Conservation (phyloP, 345 rosid genomes). For the Eucalyptus viminalis region DNA sequence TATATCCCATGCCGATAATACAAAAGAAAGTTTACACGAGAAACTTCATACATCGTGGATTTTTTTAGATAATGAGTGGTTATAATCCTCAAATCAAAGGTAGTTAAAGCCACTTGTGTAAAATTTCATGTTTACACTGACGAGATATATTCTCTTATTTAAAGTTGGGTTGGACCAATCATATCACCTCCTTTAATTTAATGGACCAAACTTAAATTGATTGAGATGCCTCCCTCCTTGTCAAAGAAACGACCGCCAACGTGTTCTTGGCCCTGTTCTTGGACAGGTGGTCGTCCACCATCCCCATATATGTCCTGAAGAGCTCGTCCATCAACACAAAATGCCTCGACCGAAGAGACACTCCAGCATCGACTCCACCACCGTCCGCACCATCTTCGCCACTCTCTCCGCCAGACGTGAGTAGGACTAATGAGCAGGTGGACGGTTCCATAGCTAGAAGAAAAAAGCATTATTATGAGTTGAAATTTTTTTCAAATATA, state of each 20-base stretch:
- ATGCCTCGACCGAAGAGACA: conserved; percentile 25
- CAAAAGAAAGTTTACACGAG: background rate
- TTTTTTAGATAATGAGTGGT: background rate
- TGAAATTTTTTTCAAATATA: too few relatives aligned
- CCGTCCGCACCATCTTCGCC: conserved; percentile 53
- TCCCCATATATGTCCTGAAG: background rate
- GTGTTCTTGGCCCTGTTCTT: conserved; percentile 11
- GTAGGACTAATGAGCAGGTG: background rate
- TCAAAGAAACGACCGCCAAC: conserved; percentile 26
- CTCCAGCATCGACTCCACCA: conserved; percentile 55
- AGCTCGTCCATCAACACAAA: conserved; percentile 6
- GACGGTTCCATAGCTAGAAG: too few relatives aligned
- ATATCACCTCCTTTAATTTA: background rate
- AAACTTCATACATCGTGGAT: background rate
- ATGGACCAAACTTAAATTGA: background rate
- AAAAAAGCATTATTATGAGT: background rate
- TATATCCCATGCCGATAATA: background rate
- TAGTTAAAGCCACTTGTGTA: background rate
- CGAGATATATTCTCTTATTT: background rate
- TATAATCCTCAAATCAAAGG: background rate
- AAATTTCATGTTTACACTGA: background rate
- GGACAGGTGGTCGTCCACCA: conserved; percentile 18
- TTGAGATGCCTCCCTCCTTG: conserved; percentile 4
- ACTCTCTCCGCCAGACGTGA: conserved; percentile 3
- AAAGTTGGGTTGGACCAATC: background rate